These are phyloP conservation scores for Raphanus sativus DNA, from an alignment of 345 rosid genomes.

Conservation along the genomic window DNA sequence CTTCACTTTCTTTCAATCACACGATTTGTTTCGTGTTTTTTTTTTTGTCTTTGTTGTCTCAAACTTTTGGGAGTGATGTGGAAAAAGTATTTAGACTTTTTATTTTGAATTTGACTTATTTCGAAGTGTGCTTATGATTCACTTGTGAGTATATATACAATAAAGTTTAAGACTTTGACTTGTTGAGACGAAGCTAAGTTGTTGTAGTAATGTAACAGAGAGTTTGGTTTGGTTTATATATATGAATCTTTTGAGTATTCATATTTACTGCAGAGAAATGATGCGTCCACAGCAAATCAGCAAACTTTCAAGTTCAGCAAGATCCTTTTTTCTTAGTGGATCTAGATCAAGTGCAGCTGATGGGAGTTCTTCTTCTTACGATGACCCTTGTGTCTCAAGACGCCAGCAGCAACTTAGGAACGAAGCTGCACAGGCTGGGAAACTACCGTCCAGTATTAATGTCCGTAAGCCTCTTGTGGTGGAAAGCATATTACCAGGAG, in stretches of 20 bases:
- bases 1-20: not conserved
- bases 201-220: not conserved
- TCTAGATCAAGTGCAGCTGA: slow-evolving; percentile 62
- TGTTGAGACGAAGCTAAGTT: slow-evolving; percentile 9
- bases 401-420: slow-evolving; percentile 47
- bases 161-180: not conserved
- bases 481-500: slow-evolving; percentile 39
- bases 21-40: not conserved
- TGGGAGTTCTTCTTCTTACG: slow-evolving; percentile 71
- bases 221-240: too few relatives aligned
- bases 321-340: slow-evolving; percentile 66
- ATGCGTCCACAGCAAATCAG: slow-evolving; percentile 67
- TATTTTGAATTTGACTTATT: not conserved
- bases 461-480: slow-evolving; percentile 37
- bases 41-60: not conserved
- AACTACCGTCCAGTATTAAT: slow-evolving; percentile 37
- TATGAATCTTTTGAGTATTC: slow-evolving; percentile 8
- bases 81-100: not conserved
- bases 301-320: slow-evolving; percentile 70
- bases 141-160: slow-evolving; percentile 9
- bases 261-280: slow-evolving; percentile 48
- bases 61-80: not conserved
- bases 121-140: not conserved
- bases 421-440: slow-evolving; percentile 42
- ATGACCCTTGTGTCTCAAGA: slow-evolving; percentile 67